Conservation (phyloP, 257 asterid species). For the Buddleja alternifolia region DNA sequence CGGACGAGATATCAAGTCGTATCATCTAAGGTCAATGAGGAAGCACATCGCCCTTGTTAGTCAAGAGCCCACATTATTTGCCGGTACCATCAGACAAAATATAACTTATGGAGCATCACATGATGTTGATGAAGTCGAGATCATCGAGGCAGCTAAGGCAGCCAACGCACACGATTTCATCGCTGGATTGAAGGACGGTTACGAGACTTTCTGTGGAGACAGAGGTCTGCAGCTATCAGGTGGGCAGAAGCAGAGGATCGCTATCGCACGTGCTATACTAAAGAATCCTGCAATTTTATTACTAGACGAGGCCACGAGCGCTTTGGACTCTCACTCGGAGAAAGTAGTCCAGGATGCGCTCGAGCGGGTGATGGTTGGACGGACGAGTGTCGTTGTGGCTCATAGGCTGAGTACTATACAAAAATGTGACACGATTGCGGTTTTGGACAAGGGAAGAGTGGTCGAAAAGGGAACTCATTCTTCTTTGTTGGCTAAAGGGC, state of each 20-base stretch:
- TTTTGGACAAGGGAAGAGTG: conserved; percentile 69
- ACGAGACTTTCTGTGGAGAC: conserved; percentile 82
- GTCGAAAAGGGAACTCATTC: conserved; percentile 85
- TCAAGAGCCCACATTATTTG: conserved; percentile 81
- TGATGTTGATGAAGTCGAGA: conserved; percentile 53
- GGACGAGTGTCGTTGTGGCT: conserved; percentile 90
- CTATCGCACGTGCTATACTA: conserved; percentile 76
- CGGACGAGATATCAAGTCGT: conserved; percentile 64
- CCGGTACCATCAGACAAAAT: conserved; percentile 70
- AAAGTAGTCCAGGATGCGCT: conserved; percentile 86
- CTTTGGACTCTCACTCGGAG: conserved; percentile 81
- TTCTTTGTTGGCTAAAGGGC: conserved; percentile 57
- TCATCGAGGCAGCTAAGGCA: conserved; percentile 70
- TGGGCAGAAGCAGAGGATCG: conserved; percentile 89
- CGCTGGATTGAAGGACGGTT: conserved; percentile 65
- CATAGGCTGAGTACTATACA: conserved; percentile 81
- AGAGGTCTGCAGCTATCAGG: conserved; percentile 86
- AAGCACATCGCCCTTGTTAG: conserved; percentile 81
- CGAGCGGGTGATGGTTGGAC: conserved; percentile 77
- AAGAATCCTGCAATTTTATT: conserved; percentile 69
- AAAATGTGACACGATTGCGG: conserved; percentile 70
- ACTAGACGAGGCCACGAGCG: conserved; percentile 89
- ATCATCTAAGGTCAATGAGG: conserved; percentile 61
- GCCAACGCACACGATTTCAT: conserved; percentile 91
- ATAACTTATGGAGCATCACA: conserved; percentile 65